Evolutionary conservation across 2,329 filamentous ascomycete species (phyloP), one percentile per base, ranked within the genome.

Genomic region (Ramichloridium luteum): DNA sequence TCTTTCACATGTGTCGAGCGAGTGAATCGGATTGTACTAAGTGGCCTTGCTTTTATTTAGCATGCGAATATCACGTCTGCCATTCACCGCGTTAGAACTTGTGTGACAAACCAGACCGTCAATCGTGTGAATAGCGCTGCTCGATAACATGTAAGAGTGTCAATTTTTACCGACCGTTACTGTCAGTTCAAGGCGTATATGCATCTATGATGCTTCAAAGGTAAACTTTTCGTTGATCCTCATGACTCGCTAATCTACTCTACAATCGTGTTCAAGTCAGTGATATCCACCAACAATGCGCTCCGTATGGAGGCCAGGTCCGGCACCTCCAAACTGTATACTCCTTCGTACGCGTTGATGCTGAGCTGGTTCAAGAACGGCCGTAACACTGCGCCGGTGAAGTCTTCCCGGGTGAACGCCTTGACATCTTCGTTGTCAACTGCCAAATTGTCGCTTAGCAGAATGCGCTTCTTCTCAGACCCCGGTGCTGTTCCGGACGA

Each of bases 351-450:
- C 0, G 82, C 79, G 54, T 78, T 82, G 49, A 98, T 94, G 53
- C 86, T 94, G 41, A 98, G 61, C 53, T 92, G 81, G 10, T 79
- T 80, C 51, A 96, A 84, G 59, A 94, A 96, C 0, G 88, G 88
- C 44, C 81, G 68, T 40, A 96, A 59, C 9, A 94, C 71, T 51
- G 79, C 79, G 36, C 75, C 74, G 4, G 90, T 72, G 36, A 96
- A 62, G 42, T 74, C 70, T 16, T 70, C 61, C 40, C 64, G 66
- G 4, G 64, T 58, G 41, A 69, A 64, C 17, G 68, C 65, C 32
- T 68, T 63, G 33, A 72, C 62, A 28, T 65, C 58, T 31, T 59
- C 55, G 40, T 68, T 64, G 40, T 80, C 77, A 22, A 75, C 58
- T 17, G 55, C 53, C 2, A 72, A 59, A 13, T 72, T 68, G 13